These are phyloP conservation scores for Cryptococcus deneoformans DNA, from an alignment of 1,284 basidiomycete genomes.

Conservation along the genomic window DNA sequence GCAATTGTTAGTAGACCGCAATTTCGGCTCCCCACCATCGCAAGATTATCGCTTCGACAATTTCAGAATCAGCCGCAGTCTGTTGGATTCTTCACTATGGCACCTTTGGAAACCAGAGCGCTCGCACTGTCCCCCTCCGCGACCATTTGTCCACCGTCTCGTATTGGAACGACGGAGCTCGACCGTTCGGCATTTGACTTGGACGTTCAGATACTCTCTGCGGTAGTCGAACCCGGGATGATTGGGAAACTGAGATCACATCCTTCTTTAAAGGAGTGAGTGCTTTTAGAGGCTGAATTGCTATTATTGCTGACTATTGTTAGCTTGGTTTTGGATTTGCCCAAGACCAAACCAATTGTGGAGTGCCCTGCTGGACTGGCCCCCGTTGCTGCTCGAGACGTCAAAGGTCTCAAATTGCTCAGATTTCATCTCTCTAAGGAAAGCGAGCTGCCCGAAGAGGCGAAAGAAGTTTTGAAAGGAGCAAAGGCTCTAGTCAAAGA, in stretches of 20 bases:
- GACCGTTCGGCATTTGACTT: conserved; percentile 65
- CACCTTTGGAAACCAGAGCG: no score
- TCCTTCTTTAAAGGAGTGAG: conserved; percentile 59
- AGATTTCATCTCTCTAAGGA: conserved; percentile 21
- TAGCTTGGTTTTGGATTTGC: conserved; percentile 58
- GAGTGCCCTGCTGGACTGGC: conserved; percentile 52
- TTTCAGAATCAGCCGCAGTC: no score
- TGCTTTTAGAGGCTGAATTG: conserved; percentile 9
- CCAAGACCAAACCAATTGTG: conserved; percentile 62
- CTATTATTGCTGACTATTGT: not conserved
- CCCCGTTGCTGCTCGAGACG: not conserved
- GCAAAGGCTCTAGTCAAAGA: conserved; percentile 60
- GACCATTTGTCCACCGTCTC: conserved; percentile 33
- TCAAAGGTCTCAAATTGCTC: conserved; percentile 50
- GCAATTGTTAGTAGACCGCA: no score
- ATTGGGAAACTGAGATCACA: conserved; percentile 60
- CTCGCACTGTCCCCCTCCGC: not conserved
- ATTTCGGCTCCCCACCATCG: no score
- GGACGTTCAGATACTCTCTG: conserved; percentile 64
- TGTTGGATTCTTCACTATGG: no score
- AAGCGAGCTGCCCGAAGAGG: conserved; percentile 64
- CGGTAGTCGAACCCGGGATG: conserved; percentile 59
- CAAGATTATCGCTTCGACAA: no score
- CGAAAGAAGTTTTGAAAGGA: conserved; percentile 58
- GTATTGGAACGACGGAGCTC: conserved; percentile 50